phyloP scores from a whole-genome alignment of 768 basidiomycete species.

The Strobilomyces confusus region DNA sequence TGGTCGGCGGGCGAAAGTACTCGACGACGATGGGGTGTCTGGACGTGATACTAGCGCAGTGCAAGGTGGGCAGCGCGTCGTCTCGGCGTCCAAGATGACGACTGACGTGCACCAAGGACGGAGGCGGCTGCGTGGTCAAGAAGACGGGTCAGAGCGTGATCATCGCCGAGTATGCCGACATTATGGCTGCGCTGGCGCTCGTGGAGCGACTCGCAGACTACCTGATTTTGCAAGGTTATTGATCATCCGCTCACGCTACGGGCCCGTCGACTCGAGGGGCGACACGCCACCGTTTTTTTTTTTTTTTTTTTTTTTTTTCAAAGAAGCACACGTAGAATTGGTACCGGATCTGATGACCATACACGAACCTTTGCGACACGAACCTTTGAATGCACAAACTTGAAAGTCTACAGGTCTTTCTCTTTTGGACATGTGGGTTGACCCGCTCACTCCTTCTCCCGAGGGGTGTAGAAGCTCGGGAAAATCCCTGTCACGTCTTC shows the following conservation, averaged over 20 bases:
- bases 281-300: background rate
- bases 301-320: too few species aligned
- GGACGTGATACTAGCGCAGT: constrained; percentile 24
- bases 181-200: constrained; percentile 10
- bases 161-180: constrained; percentile 21
- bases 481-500: constrained; percentile 50
- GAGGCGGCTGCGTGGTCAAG: constrained; percentile 24
- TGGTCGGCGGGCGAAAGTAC: constrained; percentile 20
- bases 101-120: constrained; percentile 5
- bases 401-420: too few species aligned
- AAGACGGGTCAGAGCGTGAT: constrained; percentile 26
- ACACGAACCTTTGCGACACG: background rate
- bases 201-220: constrained; percentile 23
- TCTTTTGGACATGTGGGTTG: too few species aligned
- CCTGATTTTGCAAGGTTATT: constrained; percentile 22
- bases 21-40: constrained; percentile 27
- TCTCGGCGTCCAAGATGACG: too few species aligned
- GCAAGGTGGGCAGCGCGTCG: constrained; percentile 6
- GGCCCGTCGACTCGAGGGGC: background rate
- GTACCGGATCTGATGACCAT: background rate
- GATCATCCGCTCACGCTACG: background rate
- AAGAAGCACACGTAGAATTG: constrained; percentile 5
- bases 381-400: too few species aligned
- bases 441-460: constrained; percentile 1
- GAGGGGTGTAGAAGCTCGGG: constrained; percentile 48